phyloP scores from a whole-genome alignment of 1,139 yeast species.

The Candida tetrigidarum region DNA sequence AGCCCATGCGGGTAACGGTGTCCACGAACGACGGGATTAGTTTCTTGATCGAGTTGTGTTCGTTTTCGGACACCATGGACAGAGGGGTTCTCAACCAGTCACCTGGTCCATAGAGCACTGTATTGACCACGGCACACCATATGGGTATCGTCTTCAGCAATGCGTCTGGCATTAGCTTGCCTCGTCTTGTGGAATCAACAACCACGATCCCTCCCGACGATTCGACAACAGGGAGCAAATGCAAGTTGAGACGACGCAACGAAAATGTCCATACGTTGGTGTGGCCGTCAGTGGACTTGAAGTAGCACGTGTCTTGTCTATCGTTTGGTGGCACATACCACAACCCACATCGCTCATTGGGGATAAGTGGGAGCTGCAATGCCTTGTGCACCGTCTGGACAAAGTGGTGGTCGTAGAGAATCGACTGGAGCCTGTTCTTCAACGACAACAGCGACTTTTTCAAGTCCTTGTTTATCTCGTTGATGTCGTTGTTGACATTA shows the following conservation, averaged over 20 bases:
- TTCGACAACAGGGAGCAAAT: conserved; percentile 55
- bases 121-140: conserved; percentile 85
- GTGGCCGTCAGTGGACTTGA: conserved; percentile 93
- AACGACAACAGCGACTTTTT: conserved; percentile 60
- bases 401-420: conserved; percentile 57
- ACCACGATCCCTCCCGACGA: conserved; percentile 53
- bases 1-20: conserved; percentile 42
- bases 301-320: conserved; percentile 53
- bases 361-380: conserved; percentile 47
- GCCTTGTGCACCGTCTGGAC: conserved; percentile 21
- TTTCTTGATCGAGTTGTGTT: conserved; percentile 54
- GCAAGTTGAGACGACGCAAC: conserved; percentile 71
- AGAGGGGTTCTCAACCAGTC: conserved; percentile 47
- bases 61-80: conserved; percentile 59
- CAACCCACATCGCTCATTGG: conserved; percentile 86
- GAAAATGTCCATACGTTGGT: conserved; percentile 81
- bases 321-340: conserved; percentile 65
- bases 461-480: conserved; percentile 37
- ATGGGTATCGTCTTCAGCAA: conserved; percentile 85
- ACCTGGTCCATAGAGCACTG: conserved; percentile 45
- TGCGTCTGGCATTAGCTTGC: conserved; percentile 86
- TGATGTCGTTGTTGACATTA: conserved; percentile 21
- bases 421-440: conserved; percentile 71
- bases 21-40: conserved; percentile 54
- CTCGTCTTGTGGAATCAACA: conserved; percentile 87